Conservation (phyloP, 176 grass and related monocot genomes). For the Lolium perenne region DNA sequence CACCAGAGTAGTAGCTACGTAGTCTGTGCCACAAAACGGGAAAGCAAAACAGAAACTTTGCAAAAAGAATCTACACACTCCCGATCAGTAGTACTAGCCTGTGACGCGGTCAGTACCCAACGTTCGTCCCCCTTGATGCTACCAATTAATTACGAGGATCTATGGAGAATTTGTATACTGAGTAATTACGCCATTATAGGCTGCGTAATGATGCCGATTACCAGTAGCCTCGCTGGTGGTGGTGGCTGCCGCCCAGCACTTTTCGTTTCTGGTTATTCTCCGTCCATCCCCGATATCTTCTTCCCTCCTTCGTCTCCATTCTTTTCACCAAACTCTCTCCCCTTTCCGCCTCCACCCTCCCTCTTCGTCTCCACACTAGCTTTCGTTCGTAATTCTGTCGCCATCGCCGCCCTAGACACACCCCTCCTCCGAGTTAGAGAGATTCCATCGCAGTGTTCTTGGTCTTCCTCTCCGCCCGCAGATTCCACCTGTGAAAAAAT, state of each 20-base stretch:
- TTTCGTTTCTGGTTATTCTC: background rate
- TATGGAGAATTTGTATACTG: background rate
- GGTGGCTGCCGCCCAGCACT: background rate
- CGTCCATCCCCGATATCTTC: background rate
- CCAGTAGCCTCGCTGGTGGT: background rate
- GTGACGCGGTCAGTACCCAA: background rate
- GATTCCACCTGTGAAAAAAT: conserved; percentile 34
- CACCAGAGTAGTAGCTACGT: background rate
- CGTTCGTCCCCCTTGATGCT: background rate
- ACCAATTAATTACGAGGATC: background rate
- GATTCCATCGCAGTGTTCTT: conserved; percentile 20
- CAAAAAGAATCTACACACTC: background rate
- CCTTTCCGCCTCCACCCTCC: background rate
- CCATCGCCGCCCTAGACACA: conserved; percentile 20
- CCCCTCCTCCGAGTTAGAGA: conserved; percentile 34
- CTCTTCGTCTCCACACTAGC: conserved; percentile 16
- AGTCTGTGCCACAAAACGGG: background rate
- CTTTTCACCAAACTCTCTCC: conserved; percentile 26
- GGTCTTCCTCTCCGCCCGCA: background rate
- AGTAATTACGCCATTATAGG: background rate
- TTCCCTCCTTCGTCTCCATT: background rate
- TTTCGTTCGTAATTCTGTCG: conserved; percentile 24
- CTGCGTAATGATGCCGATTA: background rate
- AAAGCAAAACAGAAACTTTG: background rate
- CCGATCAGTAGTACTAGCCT: too few species aligned